Evolutionary conservation across 805 yeast genomes (phyloP).

Genomic region (Komagataella phaffii): DNA sequence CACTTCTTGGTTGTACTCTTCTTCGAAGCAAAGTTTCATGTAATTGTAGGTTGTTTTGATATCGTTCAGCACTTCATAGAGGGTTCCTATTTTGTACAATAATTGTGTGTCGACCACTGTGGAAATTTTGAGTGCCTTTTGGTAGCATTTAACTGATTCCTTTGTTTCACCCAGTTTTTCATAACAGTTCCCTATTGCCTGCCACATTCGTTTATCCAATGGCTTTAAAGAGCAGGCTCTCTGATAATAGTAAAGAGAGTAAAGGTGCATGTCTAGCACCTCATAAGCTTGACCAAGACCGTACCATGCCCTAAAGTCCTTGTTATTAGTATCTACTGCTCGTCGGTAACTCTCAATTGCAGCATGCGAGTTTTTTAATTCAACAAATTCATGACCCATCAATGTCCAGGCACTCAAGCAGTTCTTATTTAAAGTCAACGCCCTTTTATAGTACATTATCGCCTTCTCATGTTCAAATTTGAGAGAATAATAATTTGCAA

Average conservation of each 20-base stretch:
- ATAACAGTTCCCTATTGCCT: conserved; percentile 81
- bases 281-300: conserved; percentile 98
- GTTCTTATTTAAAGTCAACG: conserved; percentile 64
- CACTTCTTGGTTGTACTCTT: conserved; percentile 48
- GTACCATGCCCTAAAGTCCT: conserved; percentile 96
- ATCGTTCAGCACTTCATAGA: conserved; percentile 47
- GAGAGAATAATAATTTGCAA: conserved; percentile 88
- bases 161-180: conserved; percentile 58
- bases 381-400: conserved; percentile 98
- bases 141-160: conserved; percentile 73
- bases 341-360: conserved; percentile 92
- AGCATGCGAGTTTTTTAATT: conserved; percentile 89
- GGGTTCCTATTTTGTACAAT: conserved; percentile 52
- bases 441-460: conserved; percentile 83
- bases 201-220: conserved; percentile 90
- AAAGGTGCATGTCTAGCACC: conserved; percentile 87
- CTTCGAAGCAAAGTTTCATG: conserved; percentile 58
- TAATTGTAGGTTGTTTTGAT: conserved; percentile 37
- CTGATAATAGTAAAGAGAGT: conserved; percentile 86
- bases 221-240: conserved; percentile 83
- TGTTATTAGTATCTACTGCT: conserved; percentile 80
- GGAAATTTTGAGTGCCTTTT: conserved; percentile 52
- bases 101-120: conserved; percentile 28
- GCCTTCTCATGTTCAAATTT: conserved; percentile 93
- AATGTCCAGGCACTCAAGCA: conserved; percentile 92